Conservation (phyloP, 2,329 filamentous ascomycete genomes). For the Penicillium rolfsii region DNA sequence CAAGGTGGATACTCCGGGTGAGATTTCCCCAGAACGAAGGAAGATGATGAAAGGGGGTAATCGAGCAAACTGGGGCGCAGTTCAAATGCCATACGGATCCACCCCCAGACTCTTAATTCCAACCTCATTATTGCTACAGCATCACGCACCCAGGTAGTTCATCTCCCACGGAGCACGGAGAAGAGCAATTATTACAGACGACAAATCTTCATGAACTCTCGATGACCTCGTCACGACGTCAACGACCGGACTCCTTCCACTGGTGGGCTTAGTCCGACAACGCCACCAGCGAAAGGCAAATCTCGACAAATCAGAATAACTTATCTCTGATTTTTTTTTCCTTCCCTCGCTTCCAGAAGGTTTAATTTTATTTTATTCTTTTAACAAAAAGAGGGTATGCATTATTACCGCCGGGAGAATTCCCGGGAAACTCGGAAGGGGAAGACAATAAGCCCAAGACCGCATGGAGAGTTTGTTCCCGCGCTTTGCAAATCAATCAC, state of each 20-base stretch:
- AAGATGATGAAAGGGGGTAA: background rate
- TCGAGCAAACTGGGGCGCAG: constrained; percentile 13
- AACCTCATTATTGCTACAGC: background rate
- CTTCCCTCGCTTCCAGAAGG: constrained; percentile 4
- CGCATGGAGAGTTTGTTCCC: background rate
- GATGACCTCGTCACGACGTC: constrained; percentile 15
- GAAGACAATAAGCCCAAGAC: background rate
- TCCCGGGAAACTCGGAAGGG: constrained; percentile 7
- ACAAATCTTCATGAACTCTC: background rate
- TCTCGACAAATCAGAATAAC: constrained; percentile 2
- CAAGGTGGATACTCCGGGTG: background rate
- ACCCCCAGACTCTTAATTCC: constrained; percentile 10
- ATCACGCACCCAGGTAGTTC: background rate
- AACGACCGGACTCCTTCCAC: background rate
- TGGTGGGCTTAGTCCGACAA: background rate
- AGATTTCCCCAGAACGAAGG: background rate
- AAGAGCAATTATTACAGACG: background rate
- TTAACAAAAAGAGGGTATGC: background rate
- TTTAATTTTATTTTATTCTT: no score
- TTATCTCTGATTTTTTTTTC: background rate
- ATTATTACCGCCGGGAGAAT: constrained; percentile 1
- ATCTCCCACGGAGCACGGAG: background rate
- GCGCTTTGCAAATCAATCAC: constrained; percentile 2
- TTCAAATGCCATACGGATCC: constrained; percentile 13
- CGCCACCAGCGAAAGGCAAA: constrained; percentile 7